Percentiles rank a stretch among this genome's conserved stretches.
phyloP scores from a whole-genome alignment of 23 red algal genomes.

The Porphyridium purpureum region DNA sequence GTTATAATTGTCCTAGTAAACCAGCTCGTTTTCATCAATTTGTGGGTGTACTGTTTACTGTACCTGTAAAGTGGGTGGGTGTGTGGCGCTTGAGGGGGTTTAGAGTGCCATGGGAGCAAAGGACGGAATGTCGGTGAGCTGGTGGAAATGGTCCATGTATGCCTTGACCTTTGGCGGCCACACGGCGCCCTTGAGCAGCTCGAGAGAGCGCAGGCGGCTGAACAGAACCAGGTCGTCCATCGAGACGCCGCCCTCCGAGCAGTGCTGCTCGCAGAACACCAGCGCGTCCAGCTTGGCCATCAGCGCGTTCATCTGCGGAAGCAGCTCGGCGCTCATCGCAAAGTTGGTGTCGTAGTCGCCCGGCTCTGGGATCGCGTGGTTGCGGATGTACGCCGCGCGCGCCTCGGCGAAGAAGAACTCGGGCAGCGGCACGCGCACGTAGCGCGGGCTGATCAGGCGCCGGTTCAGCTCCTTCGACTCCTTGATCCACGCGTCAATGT shows the following conservation, averaged over 20 bases:
- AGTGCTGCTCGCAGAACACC: slow-evolving; percentile 11
- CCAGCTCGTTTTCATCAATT: neutral
- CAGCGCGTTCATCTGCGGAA: slow-evolving; percentile 5
- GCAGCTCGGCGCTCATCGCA: slow-evolving; percentile 11
- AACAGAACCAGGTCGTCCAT: slow-evolving; percentile 38
- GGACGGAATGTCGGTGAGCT: slow-evolving; percentile 8
- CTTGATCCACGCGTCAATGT: slow-evolving; percentile 18
- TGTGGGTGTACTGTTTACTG: no score
- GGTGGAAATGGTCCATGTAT: slow-evolving; percentile 13
- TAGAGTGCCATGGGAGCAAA: slow-evolving; percentile 18
- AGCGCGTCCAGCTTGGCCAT: slow-evolving; percentile 10
- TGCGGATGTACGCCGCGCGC: slow-evolving; percentile 18
- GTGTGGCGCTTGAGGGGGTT: neutral
- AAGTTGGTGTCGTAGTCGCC: slow-evolving; percentile 18
- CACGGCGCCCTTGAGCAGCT: slow-evolving; percentile 16
- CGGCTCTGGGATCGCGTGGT: slow-evolving; percentile 15
- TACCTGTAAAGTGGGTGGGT: neutral
- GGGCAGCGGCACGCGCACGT: slow-evolving; percentile 19
- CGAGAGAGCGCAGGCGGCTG: slow-evolving; percentile 17
- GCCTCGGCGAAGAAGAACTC: slow-evolving; percentile 37
- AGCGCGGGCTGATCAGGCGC: slow-evolving; percentile 15
- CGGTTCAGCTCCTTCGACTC: slow-evolving; percentile 7
- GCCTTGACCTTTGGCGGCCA: slow-evolving; percentile 7
- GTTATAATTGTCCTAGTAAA: no score
- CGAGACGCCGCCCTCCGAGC: slow-evolving; percentile 13